Evolutionary conservation across 495 filamentous ascomycete species (phyloP), one percentile per base, ranked within the genome.

Genomic region (Tetracladium setigerum): DNA sequence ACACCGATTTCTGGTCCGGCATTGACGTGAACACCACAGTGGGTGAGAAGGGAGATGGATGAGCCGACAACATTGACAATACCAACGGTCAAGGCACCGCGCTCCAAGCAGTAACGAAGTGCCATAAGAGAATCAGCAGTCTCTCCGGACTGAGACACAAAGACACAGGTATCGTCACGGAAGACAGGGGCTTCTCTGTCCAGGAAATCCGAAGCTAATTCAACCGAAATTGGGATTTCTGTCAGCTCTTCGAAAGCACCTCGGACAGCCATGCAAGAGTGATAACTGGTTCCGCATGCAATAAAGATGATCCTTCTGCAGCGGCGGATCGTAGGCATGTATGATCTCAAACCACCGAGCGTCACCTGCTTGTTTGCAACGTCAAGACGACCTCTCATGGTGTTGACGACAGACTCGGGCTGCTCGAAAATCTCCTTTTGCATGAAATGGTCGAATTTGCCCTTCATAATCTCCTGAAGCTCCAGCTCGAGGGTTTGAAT

Each of bases 341-440:
- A 97, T 55, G 92, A 90, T 52, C 94, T 82, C 43, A 98, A 76
- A 43, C 92, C 92, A 73, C 92, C 92, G 30, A 98, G 81, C 4
- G 91, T 98, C 40, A 98, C 90, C 42, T 77, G 82, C 77, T 94
- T 92, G 71, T 96, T 91, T 47, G 77, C 83, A 43, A 85, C 77
- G 64, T 98, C 94, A 53, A 98, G 72, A 67, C 92, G 94, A 66
- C 92, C 92, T 79, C 92, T 86, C 92, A 98, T 98, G 36, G 94
- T 96, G 76, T 98, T 98, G 70, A 98, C 82, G 49, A 98, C 88
- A 5, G 92, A 98, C 70, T 98, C 92, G 48, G 92, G 92, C 71
- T 98, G 92, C 72, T 98, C 92, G 67, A 97, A 98, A 61, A 98
- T 98, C 65, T 98, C 92, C 76, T 98, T 98, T 65, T 98, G 94